Conservation (phyloP, 768 basidiomycete species). For the Trametes cingulata region DNA sequence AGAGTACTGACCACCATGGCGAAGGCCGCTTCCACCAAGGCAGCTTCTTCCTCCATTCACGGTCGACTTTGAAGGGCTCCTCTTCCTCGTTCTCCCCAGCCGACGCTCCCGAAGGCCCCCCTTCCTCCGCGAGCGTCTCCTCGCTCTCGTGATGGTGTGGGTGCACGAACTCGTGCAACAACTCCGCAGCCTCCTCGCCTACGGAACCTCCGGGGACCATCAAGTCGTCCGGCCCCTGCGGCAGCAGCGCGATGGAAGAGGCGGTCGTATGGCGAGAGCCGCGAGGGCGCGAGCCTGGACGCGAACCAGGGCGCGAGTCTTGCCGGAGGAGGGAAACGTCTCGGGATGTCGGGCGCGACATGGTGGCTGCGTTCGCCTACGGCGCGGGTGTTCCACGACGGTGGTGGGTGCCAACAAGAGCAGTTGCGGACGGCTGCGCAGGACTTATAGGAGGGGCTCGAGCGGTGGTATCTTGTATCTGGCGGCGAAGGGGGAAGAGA, state of each 20-base stretch:
- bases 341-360: slow-evolving; percentile 14
- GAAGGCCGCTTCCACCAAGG: slow-evolving; percentile 82
- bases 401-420: neutral
- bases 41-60: slow-evolving; percentile 32
- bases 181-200: slow-evolving; percentile 47
- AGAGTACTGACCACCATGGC: slow-evolving; percentile 59
- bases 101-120: neutral
- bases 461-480: neutral
- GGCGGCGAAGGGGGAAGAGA: neutral
- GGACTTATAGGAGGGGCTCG: neutral
- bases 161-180: slow-evolving; percentile 48
- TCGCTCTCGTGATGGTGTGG: slow-evolving; percentile 38
- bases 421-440: neutral
- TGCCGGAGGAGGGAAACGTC: slow-evolving; percentile 14
- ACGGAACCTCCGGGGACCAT: slow-evolving; percentile 51
- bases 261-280: slow-evolving; percentile 26
- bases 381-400: neutral
- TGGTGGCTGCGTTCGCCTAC: slow-evolving; percentile 1
- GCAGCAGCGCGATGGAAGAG: slow-evolving; percentile 27
- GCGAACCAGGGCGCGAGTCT: slow-evolving; percentile 12
- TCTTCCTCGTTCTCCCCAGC: slow-evolving; percentile 22
- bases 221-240: slow-evolving; percentile 35
- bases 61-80: slow-evolving; percentile 23
- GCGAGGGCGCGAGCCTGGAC: slow-evolving; percentile 19
- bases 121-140: slow-evolving; percentile 34